These are phyloP conservation scores for Venustampulla echinocandica DNA, from an alignment of 495 filamentous ascomycete genomes.

Conservation along the genomic window DNA sequence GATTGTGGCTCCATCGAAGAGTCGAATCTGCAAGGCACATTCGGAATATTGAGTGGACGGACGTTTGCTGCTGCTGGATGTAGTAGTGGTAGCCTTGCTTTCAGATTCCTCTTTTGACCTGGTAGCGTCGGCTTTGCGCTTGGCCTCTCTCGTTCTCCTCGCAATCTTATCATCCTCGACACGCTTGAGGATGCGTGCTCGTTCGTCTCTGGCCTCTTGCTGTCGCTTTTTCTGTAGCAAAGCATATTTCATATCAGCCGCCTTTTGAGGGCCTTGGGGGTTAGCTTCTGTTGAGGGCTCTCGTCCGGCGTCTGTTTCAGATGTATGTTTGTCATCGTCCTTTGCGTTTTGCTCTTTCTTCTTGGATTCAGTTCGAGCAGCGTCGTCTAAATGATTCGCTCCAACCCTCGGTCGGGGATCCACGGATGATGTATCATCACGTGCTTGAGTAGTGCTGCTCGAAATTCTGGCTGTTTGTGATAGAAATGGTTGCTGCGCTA, in stretches of 20 bases:
- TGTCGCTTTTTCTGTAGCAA: conserved; percentile 35
- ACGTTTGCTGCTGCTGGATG: not conserved
- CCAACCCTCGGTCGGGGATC: too few relatives aligned
- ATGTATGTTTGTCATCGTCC: conserved; percentile 9
- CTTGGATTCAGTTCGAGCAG: too few relatives aligned
- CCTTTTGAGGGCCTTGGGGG: not conserved
- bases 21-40: conserved; percentile 68
- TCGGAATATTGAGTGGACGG: conserved; percentile 15
- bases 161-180: conserved; percentile 63
- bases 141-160: conserved; percentile 43
- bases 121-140: conserved; percentile 31
- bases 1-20: conserved; percentile 77
- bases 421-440: too few relatives aligned
- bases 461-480: too few relatives aligned
- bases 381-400: too few relatives aligned
- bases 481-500: too few relatives aligned
- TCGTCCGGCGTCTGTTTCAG: conserved; percentile 24
- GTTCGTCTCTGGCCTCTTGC: conserved; percentile 48
- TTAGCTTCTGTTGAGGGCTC: conserved; percentile 22
- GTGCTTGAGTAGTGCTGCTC: too few relatives aligned
- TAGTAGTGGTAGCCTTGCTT: not conserved
- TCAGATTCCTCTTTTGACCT: conserved; percentile 14
- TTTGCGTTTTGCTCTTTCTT: too few relatives aligned
- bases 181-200: conserved; percentile 49
- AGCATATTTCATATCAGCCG: conserved; percentile 28